Evolutionary conservation across 352 stramenopile species (phyloP).

Genomic region (Peronospora belbahrii): DNA sequence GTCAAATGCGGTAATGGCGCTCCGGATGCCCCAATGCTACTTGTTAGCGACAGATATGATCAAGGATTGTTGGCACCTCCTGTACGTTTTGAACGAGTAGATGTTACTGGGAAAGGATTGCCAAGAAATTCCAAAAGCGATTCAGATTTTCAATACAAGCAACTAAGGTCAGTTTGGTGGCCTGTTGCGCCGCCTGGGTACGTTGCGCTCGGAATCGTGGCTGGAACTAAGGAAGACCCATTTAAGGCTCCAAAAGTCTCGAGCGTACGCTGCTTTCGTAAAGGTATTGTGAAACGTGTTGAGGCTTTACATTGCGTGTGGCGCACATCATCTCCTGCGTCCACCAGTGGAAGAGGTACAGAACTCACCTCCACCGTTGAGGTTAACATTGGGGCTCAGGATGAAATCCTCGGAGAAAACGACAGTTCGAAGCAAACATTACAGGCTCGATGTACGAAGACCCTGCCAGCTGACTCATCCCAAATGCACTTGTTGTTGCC

Average conservation of each 20-base stretch:
- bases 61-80: slow-evolving; percentile 46
- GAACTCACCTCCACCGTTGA: slow-evolving; percentile 30
- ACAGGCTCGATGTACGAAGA: slow-evolving; percentile 18
- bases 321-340: slow-evolving; percentile 26
- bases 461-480: slow-evolving; percentile 27
- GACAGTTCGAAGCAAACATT: slow-evolving; percentile 1
- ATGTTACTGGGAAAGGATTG: slow-evolving; percentile 76
- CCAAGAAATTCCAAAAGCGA: slow-evolving; percentile 70
- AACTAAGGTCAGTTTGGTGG: slow-evolving; percentile 79
- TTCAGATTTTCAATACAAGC: slow-evolving; percentile 73
- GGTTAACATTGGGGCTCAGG: slow-evolving; percentile 20
- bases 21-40: slow-evolving; percentile 45
- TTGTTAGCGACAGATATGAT: slow-evolving; percentile 49
- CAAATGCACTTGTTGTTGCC: slow-evolving; percentile 16
- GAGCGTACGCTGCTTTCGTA: slow-evolving; percentile 55
- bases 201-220: slow-evolving; percentile 64
- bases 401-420: slow-evolving; percentile 14
- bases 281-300: slow-evolving; percentile 66
- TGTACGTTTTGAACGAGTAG: slow-evolving; percentile 70
- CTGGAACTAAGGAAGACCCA: slow-evolving; percentile 70
- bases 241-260: slow-evolving; percentile 58
- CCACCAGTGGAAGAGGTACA: slow-evolving; percentile 25
- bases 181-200: slow-evolving; percentile 72
- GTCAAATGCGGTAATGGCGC: slow-evolving; percentile 52
- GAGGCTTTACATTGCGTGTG: slow-evolving; percentile 61